Evolutionary conservation across 306 rosid species (phyloP).

Genomic region (Acacia crassicarpa): DNA sequence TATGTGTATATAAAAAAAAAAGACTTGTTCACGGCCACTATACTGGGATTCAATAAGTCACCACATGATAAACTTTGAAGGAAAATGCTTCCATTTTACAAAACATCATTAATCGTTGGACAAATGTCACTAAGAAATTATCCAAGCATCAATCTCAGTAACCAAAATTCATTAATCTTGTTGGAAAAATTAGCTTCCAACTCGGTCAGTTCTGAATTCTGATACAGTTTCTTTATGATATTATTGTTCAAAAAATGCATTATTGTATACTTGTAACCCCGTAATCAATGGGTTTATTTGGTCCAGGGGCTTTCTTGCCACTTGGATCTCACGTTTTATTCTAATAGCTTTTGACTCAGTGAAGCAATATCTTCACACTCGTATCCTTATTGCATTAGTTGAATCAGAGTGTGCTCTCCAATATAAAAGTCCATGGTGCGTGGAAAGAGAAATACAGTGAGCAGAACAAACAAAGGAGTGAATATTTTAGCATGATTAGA

Average conservation of each 20-base stretch:
- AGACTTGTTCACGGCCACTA: background rate
- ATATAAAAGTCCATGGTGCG: background rate
- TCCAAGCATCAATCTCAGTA: background rate
- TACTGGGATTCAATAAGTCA: background rate
- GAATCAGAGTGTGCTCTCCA: slow-evolving; percentile 5
- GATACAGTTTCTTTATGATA: background rate
- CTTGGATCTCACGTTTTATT: background rate
- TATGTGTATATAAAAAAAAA: too few species aligned
- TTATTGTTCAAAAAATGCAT: background rate
- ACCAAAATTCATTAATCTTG: background rate
- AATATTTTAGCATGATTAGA: background rate
- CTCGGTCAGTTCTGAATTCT: background rate
- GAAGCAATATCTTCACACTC: background rate
- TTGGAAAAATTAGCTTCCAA: background rate
- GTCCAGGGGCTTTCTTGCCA: background rate
- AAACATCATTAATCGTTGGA: background rate
- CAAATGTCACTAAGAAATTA: background rate
- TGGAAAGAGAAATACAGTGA: background rate
- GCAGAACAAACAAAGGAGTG: slow-evolving; percentile 4
- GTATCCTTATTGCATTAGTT: background rate
- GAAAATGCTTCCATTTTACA: background rate
- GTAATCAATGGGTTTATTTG: background rate
- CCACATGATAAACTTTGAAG: background rate
- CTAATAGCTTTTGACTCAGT: slow-evolving; percentile 4
- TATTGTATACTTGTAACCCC: background rate